Evolutionary conservation across 1,139 yeast species (phyloP), one percentile per base, ranked within the genome.

Genomic region (Lodderomyces jiufengensis): DNA sequence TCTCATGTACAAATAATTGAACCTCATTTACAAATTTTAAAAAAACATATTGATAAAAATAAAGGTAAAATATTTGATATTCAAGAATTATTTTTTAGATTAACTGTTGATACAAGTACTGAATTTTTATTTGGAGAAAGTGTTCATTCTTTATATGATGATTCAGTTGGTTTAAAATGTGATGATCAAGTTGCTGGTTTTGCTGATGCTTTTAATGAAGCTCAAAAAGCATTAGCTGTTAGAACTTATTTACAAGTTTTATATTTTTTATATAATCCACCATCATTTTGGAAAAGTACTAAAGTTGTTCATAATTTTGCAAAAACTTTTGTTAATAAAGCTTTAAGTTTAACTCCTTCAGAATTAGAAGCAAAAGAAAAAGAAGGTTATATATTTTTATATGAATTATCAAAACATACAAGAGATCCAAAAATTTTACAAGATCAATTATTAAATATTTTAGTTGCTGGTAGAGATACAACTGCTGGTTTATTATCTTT

Each of bases 41-140:
- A 62, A 18, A 50, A 54, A 27, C 63, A 58, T 31, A 46, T 73
- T 33, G 43, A 47, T 23, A 42, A 46, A 14, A 34, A 45, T 30
- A 39, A 50, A 2, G 63, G 61, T 8, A 36, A 44, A 18, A 40
- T 47, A 5, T 49, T 69, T 41, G 64, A 69, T 42, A 42, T 69
- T 22, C 73, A 67, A 43, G 64, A 62, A 29, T 53, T 62, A 31
- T 63, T 67, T 41, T 66, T 57, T 55, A 55, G 56, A 41, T 57
- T 76, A 37, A 77, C 83, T 9, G 62, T 77, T 42, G 83, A 77
- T 50, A 68, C 78, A 18, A 73, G 81, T 7, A 71, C 80, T 16
- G 81, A 77, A 52, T 75, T 76, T 47, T 60, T 77, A 46, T 76
- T 77, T 55, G 83, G 83, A 8, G 76, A 70, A 46, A 66, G 76